A percentile compares a stretch with the other conserved stretches of the same genome.
Conservation (phyloP, 1,284 basidiomycete species). For the Pseudozyma sp. region DNA sequence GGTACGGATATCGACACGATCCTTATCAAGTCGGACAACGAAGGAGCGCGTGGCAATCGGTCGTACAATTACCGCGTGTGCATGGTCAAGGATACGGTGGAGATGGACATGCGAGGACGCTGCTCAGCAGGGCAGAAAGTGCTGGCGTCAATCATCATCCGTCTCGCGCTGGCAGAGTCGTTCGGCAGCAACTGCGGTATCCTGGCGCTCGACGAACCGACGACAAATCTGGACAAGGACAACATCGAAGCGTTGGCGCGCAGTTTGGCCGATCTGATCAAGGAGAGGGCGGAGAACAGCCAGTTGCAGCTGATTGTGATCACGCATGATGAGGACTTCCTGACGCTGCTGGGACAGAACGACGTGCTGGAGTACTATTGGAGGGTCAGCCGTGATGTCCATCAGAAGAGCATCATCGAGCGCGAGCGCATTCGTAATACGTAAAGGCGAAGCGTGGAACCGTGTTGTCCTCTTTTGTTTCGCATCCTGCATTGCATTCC, state of each 20-base stretch:
- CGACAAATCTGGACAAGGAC: conserved; percentile 94
- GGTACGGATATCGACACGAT: conserved; percentile 99
- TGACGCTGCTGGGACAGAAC: conserved; percentile 58
- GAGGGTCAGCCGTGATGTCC: conserved; percentile 60
- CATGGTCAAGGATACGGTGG: conserved; percentile 98
- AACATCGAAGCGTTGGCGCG: conserved; percentile 94
- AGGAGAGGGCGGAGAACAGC: conserved; percentile 73
- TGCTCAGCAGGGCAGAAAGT: conserved; percentile 99
- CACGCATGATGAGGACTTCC: conserved; percentile 68
- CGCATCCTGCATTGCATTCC: not conserved
- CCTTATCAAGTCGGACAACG: conserved; percentile 91
- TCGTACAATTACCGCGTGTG: conserved; percentile 98
- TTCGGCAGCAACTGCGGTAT: conserved; percentile 98
- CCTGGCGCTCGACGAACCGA: conserved; percentile 96
- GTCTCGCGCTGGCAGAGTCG: conserved; percentile 95
- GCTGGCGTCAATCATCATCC: conserved; percentile 97
- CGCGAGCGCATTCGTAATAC: conserved; percentile 46
- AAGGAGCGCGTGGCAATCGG: conserved; percentile 73
- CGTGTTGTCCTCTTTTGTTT: not conserved
- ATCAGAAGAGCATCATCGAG: conserved; percentile 58
- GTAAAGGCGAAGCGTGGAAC: not conserved
- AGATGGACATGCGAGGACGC: conserved; percentile 99
- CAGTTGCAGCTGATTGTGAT: conserved; percentile 99
- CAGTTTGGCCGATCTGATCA: conserved; percentile 80
- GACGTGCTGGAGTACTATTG: conserved; percentile 65